Evolutionary conservation across 1,284 basidiomycete species (phyloP).

Genomic region (Crepidotus sp.): DNA sequence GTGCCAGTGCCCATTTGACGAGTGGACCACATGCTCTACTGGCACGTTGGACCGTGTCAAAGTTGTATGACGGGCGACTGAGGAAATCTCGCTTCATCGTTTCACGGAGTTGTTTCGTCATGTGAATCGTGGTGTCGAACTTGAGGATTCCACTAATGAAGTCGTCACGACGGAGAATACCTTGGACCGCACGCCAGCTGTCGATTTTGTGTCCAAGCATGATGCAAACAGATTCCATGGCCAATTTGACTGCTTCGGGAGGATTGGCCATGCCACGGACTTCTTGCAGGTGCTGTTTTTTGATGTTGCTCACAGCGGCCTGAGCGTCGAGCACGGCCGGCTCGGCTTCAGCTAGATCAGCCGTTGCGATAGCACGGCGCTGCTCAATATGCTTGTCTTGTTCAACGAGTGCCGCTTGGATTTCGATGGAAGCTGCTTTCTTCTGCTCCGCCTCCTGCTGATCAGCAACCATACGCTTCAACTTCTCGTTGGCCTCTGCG

Average conservation of each 20-base stretch:
- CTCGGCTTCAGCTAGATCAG: constrained; percentile 95
- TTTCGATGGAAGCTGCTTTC: constrained; percentile 92
- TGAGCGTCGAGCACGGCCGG: constrained; percentile 95
- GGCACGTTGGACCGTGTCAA: constrained; percentile 91
- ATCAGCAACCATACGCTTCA: constrained; percentile 96
- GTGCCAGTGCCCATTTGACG: constrained; percentile 97
- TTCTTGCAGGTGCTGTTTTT: constrained; percentile 94
- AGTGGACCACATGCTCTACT: constrained; percentile 97
- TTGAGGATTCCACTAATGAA: constrained; percentile 97
- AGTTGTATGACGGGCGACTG: constrained; percentile 87
- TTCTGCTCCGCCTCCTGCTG: constrained; percentile 99
- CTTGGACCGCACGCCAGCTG: constrained; percentile 94
- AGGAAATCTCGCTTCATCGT: constrained; percentile 93
- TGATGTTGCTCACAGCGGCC: constrained; percentile 94
- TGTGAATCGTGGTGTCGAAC: constrained; percentile 88
- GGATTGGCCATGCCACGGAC: constrained; percentile 98
- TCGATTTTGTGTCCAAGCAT: constrained; percentile 97
- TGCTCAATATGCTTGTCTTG: constrained; percentile 89
- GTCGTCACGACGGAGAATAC: constrained; percentile 94
- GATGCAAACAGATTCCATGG: constrained; percentile 99
- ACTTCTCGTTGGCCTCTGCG: constrained; percentile 92
- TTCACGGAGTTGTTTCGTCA: constrained; percentile 87
- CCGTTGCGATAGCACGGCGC: constrained; percentile 83
- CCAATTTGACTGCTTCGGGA: constrained; percentile 93
- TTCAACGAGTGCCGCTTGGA: constrained; percentile 86